Evolutionary conservation across 2,329 filamentous ascomycete genomes (phyloP), one percentile per base, ranked within the genome.

Genomic region (Camptophora hylomeconis): DNA sequence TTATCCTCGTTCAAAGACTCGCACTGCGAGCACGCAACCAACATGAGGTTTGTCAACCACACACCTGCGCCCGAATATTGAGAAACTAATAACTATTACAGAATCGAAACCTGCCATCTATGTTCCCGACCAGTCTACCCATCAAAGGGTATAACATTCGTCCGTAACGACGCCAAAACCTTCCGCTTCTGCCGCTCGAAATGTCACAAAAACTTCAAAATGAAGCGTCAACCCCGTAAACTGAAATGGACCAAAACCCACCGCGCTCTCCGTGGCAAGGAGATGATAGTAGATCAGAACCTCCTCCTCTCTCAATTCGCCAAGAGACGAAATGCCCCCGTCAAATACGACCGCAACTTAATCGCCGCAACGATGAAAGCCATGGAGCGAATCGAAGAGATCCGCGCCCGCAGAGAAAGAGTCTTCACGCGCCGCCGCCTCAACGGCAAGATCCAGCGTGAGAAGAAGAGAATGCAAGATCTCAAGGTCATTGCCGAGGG

Each of bases 211-310:
- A 77, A 75, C 57, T 92, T 92, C 72, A 89, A 92, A 63, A 92
- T 92, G 82, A 93, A 93, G 79, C 77, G 89, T 44, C 94, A 95
- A 62, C 86, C 87, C 19, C 76, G 87, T 54, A 93, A 94, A 60
- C 72, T 95, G 46, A 89, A 84, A 60, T 94, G 87, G 89, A 94
- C 87, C 39, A 93, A 94, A 67, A 75, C 82, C 29, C 87, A 86
- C 69, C 79, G 84, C 50, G 78, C 77, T 52, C 72, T 78, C 11
- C 77, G 80, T 33, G 82, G 82, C 62, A 92, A 84, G 63, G 71
- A 75, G 57, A 75, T 92, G 82, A 80, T 81, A 33, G 86, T 95
- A 58, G 89, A 98, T 67, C 80, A 74, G 48, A 93, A 87, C 17
- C 75, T 98, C 37, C 48, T 61, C 14, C 50, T 61, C 11, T 57